A percentile compares a stretch with the other conserved stretches of the same genome.
Evolutionary conservation across 345 rosid genomes (phyloP).

Genomic region (Nephelium lappaceum): DNA sequence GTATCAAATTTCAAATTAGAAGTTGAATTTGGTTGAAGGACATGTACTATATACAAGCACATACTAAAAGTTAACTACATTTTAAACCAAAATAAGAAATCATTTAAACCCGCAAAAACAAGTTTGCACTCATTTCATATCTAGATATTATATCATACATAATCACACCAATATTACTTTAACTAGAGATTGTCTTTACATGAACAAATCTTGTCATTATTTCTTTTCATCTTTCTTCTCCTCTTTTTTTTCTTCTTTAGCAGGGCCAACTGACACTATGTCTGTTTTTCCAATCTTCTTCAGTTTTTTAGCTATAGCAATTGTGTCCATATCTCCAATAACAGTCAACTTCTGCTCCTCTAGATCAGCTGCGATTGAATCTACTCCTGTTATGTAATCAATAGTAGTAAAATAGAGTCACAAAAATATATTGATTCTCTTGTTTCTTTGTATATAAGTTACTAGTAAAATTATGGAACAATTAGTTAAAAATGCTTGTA

Average conservation of each 20-base stretch:
- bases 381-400: slow-evolving; percentile 30
- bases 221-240: slow-evolving; percentile 11
- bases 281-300: slow-evolving; percentile 41
- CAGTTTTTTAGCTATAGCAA: slow-evolving; percentile 32
- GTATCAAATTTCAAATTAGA: too few species aligned
- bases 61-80: too few species aligned
- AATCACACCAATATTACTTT: too few species aligned
- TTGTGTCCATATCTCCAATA: slow-evolving; percentile 34
- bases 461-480: neutral
- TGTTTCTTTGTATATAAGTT: neutral
- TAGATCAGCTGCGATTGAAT: slow-evolving; percentile 33
- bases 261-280: slow-evolving; percentile 29
- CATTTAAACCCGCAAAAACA: too few species aligned
- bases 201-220: neutral
- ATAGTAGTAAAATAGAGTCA: neutral
- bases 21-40: too few species aligned
- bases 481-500: neutral
- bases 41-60: too few species aligned
- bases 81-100: too few species aligned
- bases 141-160: neutral
- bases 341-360: slow-evolving; percentile 19
- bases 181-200: neutral
- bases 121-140: neutral
- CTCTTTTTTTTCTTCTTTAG: slow-evolving; percentile 33
- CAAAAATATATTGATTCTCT: too few species aligned